A percentile compares a stretch with the other conserved stretches of the same genome.
Evolutionary conservation across 805 yeast genomes (phyloP).

Genomic region (Candida taoyuanica): DNA sequence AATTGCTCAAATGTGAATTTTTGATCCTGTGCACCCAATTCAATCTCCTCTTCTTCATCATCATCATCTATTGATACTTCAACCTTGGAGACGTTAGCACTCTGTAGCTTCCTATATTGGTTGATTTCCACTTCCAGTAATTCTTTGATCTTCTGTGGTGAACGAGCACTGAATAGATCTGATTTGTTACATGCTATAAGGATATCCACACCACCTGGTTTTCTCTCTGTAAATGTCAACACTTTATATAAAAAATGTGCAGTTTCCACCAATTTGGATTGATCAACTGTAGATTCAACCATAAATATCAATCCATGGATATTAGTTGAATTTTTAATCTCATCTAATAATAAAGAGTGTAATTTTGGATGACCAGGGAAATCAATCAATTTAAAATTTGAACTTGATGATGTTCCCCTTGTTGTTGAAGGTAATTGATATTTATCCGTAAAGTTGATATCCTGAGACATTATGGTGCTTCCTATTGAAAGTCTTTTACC

Average conservation of each 20-base stretch:
- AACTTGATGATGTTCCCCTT: slow-evolving; percentile 17
- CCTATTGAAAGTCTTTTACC: slow-evolving; percentile 34
- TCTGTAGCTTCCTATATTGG: slow-evolving; percentile 44
- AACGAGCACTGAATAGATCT: slow-evolving; percentile 81
- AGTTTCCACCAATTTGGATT: slow-evolving; percentile 43
- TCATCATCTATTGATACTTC: slow-evolving; percentile 29
- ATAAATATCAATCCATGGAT: slow-evolving; percentile 69
- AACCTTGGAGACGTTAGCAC: slow-evolving; percentile 31
- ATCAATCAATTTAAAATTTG: slow-evolving; percentile 56
- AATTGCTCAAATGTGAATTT: slow-evolving; percentile 62
- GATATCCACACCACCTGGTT: slow-evolving; percentile 67
- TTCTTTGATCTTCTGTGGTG: slow-evolving; percentile 53
- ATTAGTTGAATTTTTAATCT: slow-evolving; percentile 39
- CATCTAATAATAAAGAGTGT: slow-evolving; percentile 47
- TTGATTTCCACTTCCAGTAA: slow-evolving; percentile 63
- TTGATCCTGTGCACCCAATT: slow-evolving; percentile 36
- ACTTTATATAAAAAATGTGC: slow-evolving; percentile 58
- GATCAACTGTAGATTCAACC: slow-evolving; percentile 67
- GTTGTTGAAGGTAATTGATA: slow-evolving; percentile 38
- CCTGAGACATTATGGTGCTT: slow-evolving; percentile 52
- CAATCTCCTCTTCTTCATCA: slow-evolving; percentile 38
- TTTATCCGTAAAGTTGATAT: slow-evolving; percentile 36
- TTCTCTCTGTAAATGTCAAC: slow-evolving; percentile 56
- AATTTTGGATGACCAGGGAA: slow-evolving; percentile 88
- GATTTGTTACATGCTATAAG: slow-evolving; percentile 79